Evolutionary conservation across 2,329 filamentous ascomycete species (phyloP).

Genomic region (Bipolaris sorokiniana): DNA sequence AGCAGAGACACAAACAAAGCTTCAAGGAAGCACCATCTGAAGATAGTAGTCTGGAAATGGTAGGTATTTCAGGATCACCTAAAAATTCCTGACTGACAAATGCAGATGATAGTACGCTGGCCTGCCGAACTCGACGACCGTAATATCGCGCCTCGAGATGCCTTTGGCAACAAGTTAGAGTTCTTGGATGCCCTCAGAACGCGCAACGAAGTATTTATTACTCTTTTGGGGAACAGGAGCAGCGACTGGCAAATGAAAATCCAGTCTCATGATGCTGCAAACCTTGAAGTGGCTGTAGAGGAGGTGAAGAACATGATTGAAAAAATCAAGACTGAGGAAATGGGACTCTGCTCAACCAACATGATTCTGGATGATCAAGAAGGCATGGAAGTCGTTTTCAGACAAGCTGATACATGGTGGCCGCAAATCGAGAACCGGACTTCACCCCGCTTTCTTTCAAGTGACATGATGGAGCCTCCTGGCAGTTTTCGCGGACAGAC

Average conservation of each 20-base stretch:
- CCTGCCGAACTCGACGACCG: slow-evolving; percentile 26
- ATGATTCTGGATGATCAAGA: slow-evolving; percentile 38
- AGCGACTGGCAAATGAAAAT: slow-evolving; percentile 32
- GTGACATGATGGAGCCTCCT: slow-evolving; percentile 25
- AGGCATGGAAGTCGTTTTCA: slow-evolving; percentile 28
- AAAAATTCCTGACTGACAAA: neutral
- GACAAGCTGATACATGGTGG: slow-evolving; percentile 35
- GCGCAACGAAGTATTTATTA: slow-evolving; percentile 38
- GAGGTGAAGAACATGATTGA: slow-evolving; percentile 31
- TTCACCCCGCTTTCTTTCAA: slow-evolving; percentile 23
- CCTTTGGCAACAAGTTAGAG: slow-evolving; percentile 39
- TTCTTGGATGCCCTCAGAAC: slow-evolving; percentile 36
- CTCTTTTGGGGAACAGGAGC: slow-evolving; percentile 11
- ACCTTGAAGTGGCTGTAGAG: slow-evolving; percentile 29
- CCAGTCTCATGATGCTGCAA: slow-evolving; percentile 7
- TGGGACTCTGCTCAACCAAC: slow-evolving; percentile 19
- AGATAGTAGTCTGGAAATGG: slow-evolving; percentile 10
- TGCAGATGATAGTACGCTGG: slow-evolving; percentile 24
- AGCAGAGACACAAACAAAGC: slow-evolving; percentile 23
- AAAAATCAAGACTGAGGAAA: slow-evolving; percentile 23
- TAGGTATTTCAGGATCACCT: slow-evolving; percentile 4
- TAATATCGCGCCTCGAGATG: slow-evolving; percentile 28
- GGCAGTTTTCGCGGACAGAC: slow-evolving; percentile 30
- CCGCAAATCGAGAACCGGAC: slow-evolving; percentile 25
- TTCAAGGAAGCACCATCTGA: slow-evolving; percentile 31